Conservation (phyloP, 345 rosid genomes). For the Eucalyptus regnans region DNA sequence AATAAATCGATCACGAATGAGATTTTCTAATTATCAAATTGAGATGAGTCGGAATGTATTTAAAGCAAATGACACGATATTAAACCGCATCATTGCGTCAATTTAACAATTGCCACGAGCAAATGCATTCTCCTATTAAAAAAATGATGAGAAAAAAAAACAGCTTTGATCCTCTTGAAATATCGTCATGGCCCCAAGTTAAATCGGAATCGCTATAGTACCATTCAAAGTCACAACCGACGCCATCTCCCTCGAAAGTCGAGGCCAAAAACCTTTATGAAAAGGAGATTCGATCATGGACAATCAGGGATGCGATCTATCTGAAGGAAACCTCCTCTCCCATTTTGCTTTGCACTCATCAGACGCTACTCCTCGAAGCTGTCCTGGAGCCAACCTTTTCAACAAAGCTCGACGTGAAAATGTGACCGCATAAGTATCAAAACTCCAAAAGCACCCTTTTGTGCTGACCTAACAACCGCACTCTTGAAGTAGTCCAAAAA, state of each 20-base stretch:
- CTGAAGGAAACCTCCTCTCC: background rate
- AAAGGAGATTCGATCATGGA: background rate
- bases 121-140: background rate
- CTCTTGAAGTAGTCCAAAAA: background rate
- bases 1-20: rapidly evolving
- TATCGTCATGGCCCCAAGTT: background rate
- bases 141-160: background rate
- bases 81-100: background rate
- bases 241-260: background rate
- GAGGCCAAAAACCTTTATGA: background rate
- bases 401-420: background rate
- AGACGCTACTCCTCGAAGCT: background rate
- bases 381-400: background rate
- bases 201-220: background rate
- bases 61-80: background rate
- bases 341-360: background rate
- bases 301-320: background rate
- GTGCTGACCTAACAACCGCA: background rate
- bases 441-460: background rate
- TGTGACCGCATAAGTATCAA: background rate
- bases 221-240: background rate
- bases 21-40: background rate
- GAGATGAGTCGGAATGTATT: background rate
- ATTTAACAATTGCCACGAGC: background rate
- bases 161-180: background rate